A percentile compares a stretch with the other conserved stretches of the same genome.
Conservation (phyloP, 2,329 filamentous ascomycete species). For the Fusarium buxicola region DNA sequence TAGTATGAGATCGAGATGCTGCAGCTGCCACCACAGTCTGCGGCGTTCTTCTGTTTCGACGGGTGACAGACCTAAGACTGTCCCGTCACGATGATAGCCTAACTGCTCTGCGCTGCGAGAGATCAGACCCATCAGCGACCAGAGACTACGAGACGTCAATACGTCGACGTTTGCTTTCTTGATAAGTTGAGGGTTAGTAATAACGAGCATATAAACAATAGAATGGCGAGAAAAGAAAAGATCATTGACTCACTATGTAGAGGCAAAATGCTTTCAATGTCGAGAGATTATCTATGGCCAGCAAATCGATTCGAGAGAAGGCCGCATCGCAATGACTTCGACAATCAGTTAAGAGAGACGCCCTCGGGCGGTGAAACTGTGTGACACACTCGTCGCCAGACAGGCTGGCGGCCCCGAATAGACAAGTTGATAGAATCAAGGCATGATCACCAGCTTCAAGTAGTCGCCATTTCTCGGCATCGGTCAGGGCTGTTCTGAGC, state of each 20-base stretch:
- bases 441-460: slow-evolving; percentile 6
- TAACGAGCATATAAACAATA: background rate
- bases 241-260: slow-evolving; percentile 10
- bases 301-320: slow-evolving; percentile 8
- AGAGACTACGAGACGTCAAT: slow-evolving; percentile 1
- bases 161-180: slow-evolving; percentile 24
- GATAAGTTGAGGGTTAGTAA: background rate
- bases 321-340: slow-evolving; percentile 14
- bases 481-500: background rate
- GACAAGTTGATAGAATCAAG: slow-evolving; percentile 6
- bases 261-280: slow-evolving; percentile 17
- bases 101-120: slow-evolving; percentile 21
- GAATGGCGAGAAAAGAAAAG: rapidly evolving
- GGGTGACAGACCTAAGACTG: background rate
- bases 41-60: slow-evolving; percentile 26
- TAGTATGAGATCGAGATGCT: slow-evolving; percentile 12
- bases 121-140: slow-evolving; percentile 8
- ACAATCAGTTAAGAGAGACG: background rate
- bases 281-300: slow-evolving; percentile 5
- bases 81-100: slow-evolving; percentile 24
- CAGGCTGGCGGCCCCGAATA: slow-evolving; percentile 15
- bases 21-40: slow-evolving; percentile 26
- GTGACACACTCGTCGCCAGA: background rate
- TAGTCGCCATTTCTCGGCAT: slow-evolving; percentile 2
- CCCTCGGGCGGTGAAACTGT: background rate